Evolutionary conservation across 768 basidiomycete genomes (phyloP), one percentile per base, ranked within the genome.

Genomic region (Lentinula sp.): DNA sequence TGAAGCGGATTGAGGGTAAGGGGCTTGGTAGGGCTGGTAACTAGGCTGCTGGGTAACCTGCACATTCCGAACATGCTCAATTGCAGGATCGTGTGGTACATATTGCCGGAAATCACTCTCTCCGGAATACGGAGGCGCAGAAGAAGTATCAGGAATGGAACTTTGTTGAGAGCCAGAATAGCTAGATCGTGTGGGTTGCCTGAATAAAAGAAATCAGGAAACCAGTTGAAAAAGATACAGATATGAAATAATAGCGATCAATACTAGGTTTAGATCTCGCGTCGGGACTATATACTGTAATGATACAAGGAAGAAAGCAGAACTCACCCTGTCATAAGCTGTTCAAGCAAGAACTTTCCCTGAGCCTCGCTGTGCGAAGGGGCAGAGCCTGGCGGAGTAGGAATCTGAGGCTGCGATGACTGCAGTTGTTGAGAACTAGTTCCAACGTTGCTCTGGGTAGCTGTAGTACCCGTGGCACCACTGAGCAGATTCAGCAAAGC

Each of bases 271-370:
- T 49, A 33, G 45, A 54, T 39, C 61, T 64, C 60, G 51, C 60
- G 54, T 51, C 41, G 64, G 64, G 37, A 13, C 37, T 39, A 5
- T 37, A 37, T 13, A 39, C 13, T 9, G 13, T 39, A 9, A 39
- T 39, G 13, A 8, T 5, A 3, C 37, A 39, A 9, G 37, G 1
- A 8, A 4, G 1, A 39, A 39, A 13, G 37, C 13, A 45, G 53
- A 56, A 79, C 87, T 74, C 70, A 93, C 91, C 88, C 87, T 60
- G 85, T 79, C 85, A 93, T 90, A 62, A 93, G 76, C 69, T 91
- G 88, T 65, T 93, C 91, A 62, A 93, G 73, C 65, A 93, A 71
- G 62, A 85, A 77, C 74, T 91, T 90, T 61, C 87, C 86, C 69
- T 90, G 88, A 0, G 82, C 72, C 63, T 90, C 87, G 66, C 80